phyloP scores from a whole-genome alignment of 805 yeast genomes.

The Metschnikowia dekortorum region DNA sequence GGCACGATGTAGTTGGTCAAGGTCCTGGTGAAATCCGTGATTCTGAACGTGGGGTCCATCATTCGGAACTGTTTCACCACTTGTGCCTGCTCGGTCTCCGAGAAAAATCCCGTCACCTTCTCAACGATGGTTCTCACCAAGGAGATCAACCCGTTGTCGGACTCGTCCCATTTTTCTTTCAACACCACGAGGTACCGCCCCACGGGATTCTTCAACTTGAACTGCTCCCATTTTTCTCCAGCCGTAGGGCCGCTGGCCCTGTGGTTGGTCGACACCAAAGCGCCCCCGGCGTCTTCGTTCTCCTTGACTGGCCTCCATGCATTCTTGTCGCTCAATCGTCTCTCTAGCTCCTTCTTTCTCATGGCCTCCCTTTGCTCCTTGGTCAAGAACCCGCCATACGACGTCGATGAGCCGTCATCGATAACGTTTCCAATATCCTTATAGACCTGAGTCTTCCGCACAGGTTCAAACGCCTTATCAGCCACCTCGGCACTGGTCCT shows the following conservation, averaged over 20 bases:
- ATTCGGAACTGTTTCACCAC: conserved; percentile 81
- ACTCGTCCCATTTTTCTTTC: conserved; percentile 81
- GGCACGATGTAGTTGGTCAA: conserved; percentile 91
- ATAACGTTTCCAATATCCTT: conserved; percentile 84
- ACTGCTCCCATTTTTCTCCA: conserved; percentile 61
- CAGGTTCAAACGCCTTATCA: conserved; percentile 90
- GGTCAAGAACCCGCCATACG: conserved; percentile 89
- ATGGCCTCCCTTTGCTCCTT: conserved; percentile 76
- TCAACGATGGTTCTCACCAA: conserved; percentile 73
- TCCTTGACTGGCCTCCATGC: conserved; percentile 66
- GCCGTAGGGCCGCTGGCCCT: conserved; percentile 67
- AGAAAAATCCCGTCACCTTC: conserved; percentile 82
- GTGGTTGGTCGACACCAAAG: conserved; percentile 75
- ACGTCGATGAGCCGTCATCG: conserved; percentile 83
- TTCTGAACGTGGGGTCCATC: conserved; percentile 85
- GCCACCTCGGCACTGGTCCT: conserved; percentile 75
- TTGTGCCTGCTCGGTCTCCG: conserved; percentile 93
- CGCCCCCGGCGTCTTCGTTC: conserved; percentile 78
- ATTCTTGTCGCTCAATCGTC: conserved; percentile 54
- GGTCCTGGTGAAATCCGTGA: conserved; percentile 73
- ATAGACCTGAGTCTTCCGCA: conserved; percentile 83
- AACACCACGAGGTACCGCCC: conserved; percentile 62
- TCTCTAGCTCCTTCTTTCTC: conserved; percentile 49
- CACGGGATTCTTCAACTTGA: conserved; percentile 60
- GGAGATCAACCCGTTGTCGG: conserved; percentile 86